Conservation (phyloP, 2,329 filamentous ascomycete genomes). For the Trichoderma atroviride region DNA sequence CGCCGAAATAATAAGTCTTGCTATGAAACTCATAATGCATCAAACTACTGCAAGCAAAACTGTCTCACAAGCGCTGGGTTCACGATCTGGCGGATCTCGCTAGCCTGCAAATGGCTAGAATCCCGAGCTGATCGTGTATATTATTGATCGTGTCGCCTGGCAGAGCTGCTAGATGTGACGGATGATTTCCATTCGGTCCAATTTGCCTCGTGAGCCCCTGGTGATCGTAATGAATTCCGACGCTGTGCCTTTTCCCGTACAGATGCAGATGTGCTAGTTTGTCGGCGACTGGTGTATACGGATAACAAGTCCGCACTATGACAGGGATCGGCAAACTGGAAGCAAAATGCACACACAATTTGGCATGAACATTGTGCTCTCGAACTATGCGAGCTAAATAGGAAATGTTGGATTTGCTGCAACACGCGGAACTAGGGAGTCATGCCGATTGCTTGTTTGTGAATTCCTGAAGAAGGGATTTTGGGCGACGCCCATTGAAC, state of each 20-base stretch:
- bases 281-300: too few relatives aligned
- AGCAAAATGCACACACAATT: neutral
- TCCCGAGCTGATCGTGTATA: neutral
- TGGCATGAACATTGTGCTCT: neutral
- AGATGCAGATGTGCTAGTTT: neutral
- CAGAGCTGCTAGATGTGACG: neutral
- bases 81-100: slow-evolving; percentile 6
- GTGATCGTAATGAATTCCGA: neutral
- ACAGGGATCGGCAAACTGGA: neutral
- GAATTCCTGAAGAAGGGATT: too few relatives aligned
- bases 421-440: neutral
- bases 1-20: neutral
- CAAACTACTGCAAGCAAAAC: neutral
- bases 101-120: slow-evolving; percentile 17
- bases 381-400: neutral
- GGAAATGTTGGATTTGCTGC: neutral
- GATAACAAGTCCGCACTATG: neutral
- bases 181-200: neutral
- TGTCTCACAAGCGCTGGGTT: neutral
- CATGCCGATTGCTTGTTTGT: neutral
- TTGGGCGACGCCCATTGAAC: neutral
- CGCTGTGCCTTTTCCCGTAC: neutral
- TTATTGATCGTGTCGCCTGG: neutral
- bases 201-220: neutral
- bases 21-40: neutral